Evolutionary conservation across 2,329 filamentous ascomycete genomes (phyloP), one percentile per base, ranked within the genome.

Genomic region (Coniochaeta prunicola): DNA sequence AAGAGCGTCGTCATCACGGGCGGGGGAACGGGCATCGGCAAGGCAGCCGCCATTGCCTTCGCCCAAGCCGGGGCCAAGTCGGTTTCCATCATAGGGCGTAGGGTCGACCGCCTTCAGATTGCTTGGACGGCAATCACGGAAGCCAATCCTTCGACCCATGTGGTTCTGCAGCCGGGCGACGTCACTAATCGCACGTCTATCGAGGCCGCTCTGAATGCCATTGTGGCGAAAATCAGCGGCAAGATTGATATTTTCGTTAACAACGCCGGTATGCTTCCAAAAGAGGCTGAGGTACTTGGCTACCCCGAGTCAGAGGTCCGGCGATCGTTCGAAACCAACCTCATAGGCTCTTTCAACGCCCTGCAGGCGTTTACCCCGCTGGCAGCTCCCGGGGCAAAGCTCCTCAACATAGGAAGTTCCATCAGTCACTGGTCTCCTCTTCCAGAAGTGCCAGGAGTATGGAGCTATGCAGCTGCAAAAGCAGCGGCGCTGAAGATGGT

Each of bases 391-490:
- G 38, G 38, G 17, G 38, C 38, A 42, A 42, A 42, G 38, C 38
- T 42, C 38, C 38, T 42, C 38, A 6, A 42, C 19, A 24, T 42
- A 42, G 38, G 38, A 42, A 42, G 38, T 21, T 42, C 38, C 38
- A 42, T 42, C 38, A 42, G 38, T 13, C 71, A 0, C 63, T 65
- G n/a, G 68, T 63, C 50, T 67, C 60, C 60, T 66, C 31, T 59
- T 63, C 38, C 38, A n/a, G 38, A 42, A 42, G 38, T 67, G 26
- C 42, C 58, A 1, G 69, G 69, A 1, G 71, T 71, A 53, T 68
- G 68, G 21, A 62, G 68, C 9, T 80, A 80, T 63, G 67, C 70
- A n/a, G 70, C 71, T 0, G 73, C 74, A 36, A 80, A 80, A 66
- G 60, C 77, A n/a, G 74, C 75, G 0, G 64, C 70, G 0, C 68